Evolutionary conservation across 768 basidiomycete species (phyloP).

Genomic region (Calocybe indica): DNA sequence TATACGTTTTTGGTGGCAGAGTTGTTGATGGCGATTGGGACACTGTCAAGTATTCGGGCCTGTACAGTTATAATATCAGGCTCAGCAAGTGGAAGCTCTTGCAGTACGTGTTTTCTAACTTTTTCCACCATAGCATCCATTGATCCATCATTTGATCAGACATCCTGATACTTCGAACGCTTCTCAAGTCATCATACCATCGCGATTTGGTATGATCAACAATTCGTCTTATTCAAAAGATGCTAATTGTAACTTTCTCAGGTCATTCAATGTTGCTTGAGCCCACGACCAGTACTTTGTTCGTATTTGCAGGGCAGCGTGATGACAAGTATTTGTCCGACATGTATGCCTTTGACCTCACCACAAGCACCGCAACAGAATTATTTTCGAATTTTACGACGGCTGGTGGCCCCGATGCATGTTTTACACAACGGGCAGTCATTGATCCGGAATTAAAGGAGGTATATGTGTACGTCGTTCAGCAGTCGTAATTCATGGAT

Average conservation of each 20-base stretch:
- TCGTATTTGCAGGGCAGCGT: conserved; percentile 71
- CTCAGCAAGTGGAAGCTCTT: conserved; percentile 62
- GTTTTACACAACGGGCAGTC: conserved; percentile 70
- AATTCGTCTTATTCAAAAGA: neutral
- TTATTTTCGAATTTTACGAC: conserved; percentile 57
- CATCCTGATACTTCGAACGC: conserved; percentile 20
- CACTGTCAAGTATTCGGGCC: conserved; percentile 55
- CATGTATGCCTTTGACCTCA: conserved; percentile 70
- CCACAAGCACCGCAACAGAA: conserved; percentile 50
- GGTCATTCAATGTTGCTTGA: conserved; percentile 85
- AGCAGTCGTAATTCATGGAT: neutral
- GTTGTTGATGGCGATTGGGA: conserved; percentile 63
- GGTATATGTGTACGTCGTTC: conserved; percentile 59
- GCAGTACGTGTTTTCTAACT: conserved; percentile 40
- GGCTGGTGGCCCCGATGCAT: conserved; percentile 62
- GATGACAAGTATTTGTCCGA: conserved; percentile 65
- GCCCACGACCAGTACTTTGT: conserved; percentile 46
- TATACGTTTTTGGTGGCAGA: conserved; percentile 76
- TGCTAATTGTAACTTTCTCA: conserved; percentile 12
- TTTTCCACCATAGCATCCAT: neutral
- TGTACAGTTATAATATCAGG: conserved; percentile 68
- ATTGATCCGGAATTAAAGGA: conserved; percentile 58
- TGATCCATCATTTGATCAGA: conserved; percentile 5
- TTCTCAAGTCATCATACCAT: conserved; percentile 40
- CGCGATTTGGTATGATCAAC: conserved; percentile 49